A percentile compares a stretch with the other conserved stretches of the same genome.
These are phyloP conservation scores for Tulasnella sp. DNA, from an alignment of 768 basidiomycete species.

Conservation along the genomic window DNA sequence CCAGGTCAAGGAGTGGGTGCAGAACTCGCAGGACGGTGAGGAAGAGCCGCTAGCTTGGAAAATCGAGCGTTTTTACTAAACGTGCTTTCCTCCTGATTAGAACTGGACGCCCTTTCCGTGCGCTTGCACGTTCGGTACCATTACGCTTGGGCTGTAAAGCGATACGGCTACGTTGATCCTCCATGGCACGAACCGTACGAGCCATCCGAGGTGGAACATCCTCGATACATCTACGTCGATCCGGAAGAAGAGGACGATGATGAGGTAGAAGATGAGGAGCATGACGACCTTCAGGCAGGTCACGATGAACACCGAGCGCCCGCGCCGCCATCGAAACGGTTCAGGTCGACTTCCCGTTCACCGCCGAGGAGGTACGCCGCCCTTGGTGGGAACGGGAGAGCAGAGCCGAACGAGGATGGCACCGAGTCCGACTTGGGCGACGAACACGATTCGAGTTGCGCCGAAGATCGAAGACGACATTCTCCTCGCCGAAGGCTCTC, in stretches of 20 bases:
- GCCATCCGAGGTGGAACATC: not conserved
- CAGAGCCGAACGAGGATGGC: not conserved
- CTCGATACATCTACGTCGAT: not conserved
- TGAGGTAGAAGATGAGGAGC: slow-evolving; percentile 7
- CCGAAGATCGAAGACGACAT: slow-evolving; percentile 3
- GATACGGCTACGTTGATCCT: not conserved
- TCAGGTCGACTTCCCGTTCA: not conserved
- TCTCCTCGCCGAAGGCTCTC: not conserved
- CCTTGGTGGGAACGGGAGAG: not conserved
- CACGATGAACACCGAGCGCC: not conserved
- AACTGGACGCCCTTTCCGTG: not conserved
- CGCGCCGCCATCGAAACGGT: not conserved
- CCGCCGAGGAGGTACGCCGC: not conserved
- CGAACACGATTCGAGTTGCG: not conserved
- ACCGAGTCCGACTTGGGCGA: not conserved
- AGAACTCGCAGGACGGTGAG: not conserved
- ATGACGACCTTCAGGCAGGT: not conserved
- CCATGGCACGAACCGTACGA: not conserved
- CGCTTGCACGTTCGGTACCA: slow-evolving; percentile 4
- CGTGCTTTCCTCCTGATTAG: not conserved
- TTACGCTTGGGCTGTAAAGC: slow-evolving; percentile 20
- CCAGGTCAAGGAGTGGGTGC: not conserved
- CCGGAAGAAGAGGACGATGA: not conserved
- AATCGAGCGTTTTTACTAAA: not conserved
- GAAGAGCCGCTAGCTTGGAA: too few relatives aligned